These are phyloP conservation scores for Amanita subjunquillea DNA, from an alignment of 768 basidiomycete species.

Conservation along the genomic window DNA sequence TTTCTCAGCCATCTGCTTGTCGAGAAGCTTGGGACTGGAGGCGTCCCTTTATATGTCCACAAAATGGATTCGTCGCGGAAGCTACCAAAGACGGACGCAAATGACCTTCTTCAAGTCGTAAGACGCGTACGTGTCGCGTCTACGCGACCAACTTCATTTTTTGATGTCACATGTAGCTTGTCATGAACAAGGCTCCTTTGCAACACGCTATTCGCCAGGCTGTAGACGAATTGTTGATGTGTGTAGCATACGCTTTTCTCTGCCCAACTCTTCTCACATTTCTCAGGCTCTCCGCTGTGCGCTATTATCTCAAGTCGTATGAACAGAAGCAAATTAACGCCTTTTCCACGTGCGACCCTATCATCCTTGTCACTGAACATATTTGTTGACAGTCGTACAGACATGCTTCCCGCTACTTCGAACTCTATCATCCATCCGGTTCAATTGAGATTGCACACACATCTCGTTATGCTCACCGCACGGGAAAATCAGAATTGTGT, in stretches of 20 bases:
- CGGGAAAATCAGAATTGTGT: slow-evolving; percentile 83
- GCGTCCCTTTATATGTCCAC: slow-evolving; percentile 75
- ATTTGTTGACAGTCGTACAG: slow-evolving; percentile 27
- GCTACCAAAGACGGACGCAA: slow-evolving; percentile 65
- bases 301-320: slow-evolving; percentile 67
- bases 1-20: slow-evolving; percentile 84
- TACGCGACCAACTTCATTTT: slow-evolving; percentile 13
- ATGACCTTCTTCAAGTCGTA: slow-evolving; percentile 60
- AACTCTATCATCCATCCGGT: slow-evolving; percentile 75
- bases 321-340: slow-evolving; percentile 84
- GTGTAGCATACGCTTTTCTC: slow-evolving; percentile 20
- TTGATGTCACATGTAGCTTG: slow-evolving; percentile 34
- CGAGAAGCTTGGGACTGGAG: slow-evolving; percentile 77
- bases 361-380: slow-evolving; percentile 10
- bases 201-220: slow-evolving; percentile 56
- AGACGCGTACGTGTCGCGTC: slow-evolving; percentile 52
- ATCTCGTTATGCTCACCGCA: slow-evolving; percentile 76
- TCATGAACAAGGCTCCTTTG: slow-evolving; percentile 41
- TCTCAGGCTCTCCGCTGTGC: slow-evolving; percentile 59
- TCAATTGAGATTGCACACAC: slow-evolving; percentile 86
- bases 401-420: slow-evolving; percentile 83
- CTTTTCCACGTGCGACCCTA: slow-evolving; percentile 74
- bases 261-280: slow-evolving; percentile 11
- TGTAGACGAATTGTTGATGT: slow-evolving; percentile 74
- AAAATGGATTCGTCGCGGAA: slow-evolving; percentile 78